Evolutionary conservation across 129 eudicot genomes (phyloP), one percentile per base, ranked within the genome.

Genomic region (Oenanthe sinensis): DNA sequence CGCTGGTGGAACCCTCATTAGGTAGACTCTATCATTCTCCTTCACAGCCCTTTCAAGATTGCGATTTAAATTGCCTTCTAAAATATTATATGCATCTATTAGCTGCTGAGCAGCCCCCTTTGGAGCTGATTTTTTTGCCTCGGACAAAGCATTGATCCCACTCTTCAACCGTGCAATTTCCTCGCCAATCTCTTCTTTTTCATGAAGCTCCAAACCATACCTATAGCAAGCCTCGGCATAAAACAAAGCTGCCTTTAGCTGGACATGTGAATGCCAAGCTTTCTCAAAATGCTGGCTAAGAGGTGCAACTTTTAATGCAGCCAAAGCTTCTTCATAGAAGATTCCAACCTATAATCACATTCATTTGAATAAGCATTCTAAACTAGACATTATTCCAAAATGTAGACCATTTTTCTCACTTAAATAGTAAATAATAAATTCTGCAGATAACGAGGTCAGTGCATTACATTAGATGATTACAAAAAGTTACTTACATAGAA

Each of bases 191-290:
- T 95, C 99, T 86, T 95, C 99, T 85, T 95, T 95, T 36, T 92
- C 92, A 33, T 95, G 99, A 55, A 95, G 96, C 87, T 95, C 99
- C 76, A 95, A 85, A 81, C 99, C 71, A 78, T 83, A 95, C 85
- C 99, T 92, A 82, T 90, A 95, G 88, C 99, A 95, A 77, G 99
- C 99, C 77, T 95, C 99, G 8, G 95, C 91, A 81, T 90, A 91
- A 75, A 92, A 92, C 65, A 95, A 87, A 42, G 97, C 90, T 43
- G 99, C 97, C 82, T 95, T 95, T 68, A 95, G 85, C 83, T 95
- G 99, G 76, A 95, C 91, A 86, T 95, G 99, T 54, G 96, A 87
- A 63, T 90, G 76, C 99, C 99, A 95, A 67, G 85, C 79, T 87
- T 90, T 95, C 79, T 95, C 99, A 69, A 95, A 92, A 69, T 91